Conservation (phyloP, 2,329 filamentous ascomycete species). For the Phoma sp. region DNA sequence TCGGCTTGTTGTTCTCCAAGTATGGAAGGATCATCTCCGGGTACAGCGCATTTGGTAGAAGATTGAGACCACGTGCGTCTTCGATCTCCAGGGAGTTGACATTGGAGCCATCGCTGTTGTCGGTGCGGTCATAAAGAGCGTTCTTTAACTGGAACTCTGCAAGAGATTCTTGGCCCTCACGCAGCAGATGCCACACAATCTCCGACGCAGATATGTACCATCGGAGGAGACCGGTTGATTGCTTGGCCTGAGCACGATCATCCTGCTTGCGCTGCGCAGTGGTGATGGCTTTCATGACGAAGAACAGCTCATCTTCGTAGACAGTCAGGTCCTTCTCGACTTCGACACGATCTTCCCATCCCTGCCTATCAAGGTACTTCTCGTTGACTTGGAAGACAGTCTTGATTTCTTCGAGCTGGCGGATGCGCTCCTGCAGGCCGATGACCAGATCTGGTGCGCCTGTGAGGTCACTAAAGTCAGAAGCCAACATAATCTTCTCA, state of each 20-base stretch:
- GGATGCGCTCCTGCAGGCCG: constrained; percentile 87
- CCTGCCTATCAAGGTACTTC: constrained; percentile 81
- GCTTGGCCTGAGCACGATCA: constrained; percentile 65
- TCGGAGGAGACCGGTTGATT: constrained; percentile 79
- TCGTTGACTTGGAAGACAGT: constrained; percentile 93
- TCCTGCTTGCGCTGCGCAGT: constrained; percentile 87
- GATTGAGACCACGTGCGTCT: constrained; percentile 85
- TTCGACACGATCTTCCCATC: constrained; percentile 88
- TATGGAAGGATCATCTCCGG: constrained; percentile 96
- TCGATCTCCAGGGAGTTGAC: constrained; percentile 90
- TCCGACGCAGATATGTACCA: constrained; percentile 95
- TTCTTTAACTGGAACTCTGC: constrained; percentile 92
- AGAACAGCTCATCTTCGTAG: constrained; percentile 97
- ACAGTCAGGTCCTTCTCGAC: constrained; percentile 86
- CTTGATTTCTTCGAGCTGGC: constrained; percentile 95
- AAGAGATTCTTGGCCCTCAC: constrained; percentile 82
- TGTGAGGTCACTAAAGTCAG: constrained; percentile 95
- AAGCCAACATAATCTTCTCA: constrained; percentile 98
- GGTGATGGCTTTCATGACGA: constrained; percentile 99
- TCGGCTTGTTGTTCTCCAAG: constrained; percentile 65
- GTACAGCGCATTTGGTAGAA: constrained; percentile 88
- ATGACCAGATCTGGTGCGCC: constrained; percentile 93
- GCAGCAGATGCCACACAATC: constrained; percentile 96
- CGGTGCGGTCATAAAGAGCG: constrained; percentile 90
- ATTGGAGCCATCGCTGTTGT: constrained; percentile 96